Conservation (phyloP, 2,329 filamentous ascomycete genomes). For the Piedraia hortae region DNA sequence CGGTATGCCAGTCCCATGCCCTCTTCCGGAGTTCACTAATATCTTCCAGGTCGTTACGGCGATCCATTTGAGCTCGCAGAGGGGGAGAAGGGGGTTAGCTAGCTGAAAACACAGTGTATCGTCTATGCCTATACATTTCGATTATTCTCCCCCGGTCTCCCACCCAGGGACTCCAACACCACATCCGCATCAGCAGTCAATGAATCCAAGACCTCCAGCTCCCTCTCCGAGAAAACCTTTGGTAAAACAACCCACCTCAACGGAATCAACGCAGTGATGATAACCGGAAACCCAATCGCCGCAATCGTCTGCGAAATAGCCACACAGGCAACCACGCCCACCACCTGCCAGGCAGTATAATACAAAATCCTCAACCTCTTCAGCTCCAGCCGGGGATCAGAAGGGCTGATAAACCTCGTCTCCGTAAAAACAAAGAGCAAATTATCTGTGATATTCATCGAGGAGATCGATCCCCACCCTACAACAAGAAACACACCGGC, state of each 20-base stretch:
- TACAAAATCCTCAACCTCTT: constrained; percentile 19
- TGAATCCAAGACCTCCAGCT: constrained; percentile 24
- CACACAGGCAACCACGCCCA: constrained; percentile 26
- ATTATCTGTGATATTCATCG: constrained; percentile 26
- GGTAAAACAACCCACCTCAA: constrained; percentile 24
- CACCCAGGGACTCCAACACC: constrained; percentile 25
- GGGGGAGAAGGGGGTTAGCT: constrained; percentile 8
- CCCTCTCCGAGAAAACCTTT: constrained; percentile 20
- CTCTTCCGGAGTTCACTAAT: too few species aligned
- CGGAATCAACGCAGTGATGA: constrained; percentile 29
- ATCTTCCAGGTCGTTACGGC: constrained; percentile 11
- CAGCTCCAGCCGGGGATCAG: constrained; percentile 21
- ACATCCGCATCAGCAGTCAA: constrained; percentile 26
- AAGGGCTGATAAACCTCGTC: constrained; percentile 19
- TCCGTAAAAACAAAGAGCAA: constrained; percentile 23
- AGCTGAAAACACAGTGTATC: constrained; percentile 3
- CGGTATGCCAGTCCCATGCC: too few species aligned
- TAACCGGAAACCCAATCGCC: constrained; percentile 30
- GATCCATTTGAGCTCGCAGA: constrained; percentile 13
- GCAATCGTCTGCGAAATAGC: constrained; percentile 32
- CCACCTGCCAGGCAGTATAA: constrained; percentile 24
- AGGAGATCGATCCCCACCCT: constrained; percentile 24
- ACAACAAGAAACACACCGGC: constrained; percentile 31
- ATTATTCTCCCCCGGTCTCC: constrained; percentile 15
- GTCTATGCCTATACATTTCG: neutral